Conservation (phyloP, 257 asterid species). For the Anisodus tanguticus region DNA sequence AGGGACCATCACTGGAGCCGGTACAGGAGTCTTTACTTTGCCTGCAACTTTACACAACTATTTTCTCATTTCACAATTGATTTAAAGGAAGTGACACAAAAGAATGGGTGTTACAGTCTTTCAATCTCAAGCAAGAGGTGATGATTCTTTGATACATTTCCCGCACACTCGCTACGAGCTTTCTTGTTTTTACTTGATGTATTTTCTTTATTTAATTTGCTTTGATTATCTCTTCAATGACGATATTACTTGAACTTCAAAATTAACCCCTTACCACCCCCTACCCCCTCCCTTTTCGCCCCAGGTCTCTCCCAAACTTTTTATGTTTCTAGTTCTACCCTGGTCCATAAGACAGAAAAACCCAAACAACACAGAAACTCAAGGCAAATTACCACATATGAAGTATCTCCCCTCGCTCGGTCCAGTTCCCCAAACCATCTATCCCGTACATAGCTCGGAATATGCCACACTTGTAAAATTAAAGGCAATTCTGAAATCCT, state of each 20-base stretch:
- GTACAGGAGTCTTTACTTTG: background rate
- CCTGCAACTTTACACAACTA: background rate
- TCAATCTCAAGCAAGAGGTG: slow-evolving; percentile 1
- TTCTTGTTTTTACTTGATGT: background rate
- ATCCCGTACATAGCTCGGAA: background rate
- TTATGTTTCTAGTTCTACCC: background rate
- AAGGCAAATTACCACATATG: background rate
- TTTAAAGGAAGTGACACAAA: background rate
- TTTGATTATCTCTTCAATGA: background rate
- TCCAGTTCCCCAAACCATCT: background rate
- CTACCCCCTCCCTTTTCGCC: background rate
- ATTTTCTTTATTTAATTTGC: slow-evolving; percentile 6
- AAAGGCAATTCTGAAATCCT: background rate
- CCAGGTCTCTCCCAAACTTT: background rate
- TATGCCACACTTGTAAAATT: background rate
- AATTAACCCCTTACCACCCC: background rate
- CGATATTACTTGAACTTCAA: background rate
- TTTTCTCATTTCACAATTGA: slow-evolving; percentile 1
- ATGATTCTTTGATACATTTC: background rate
- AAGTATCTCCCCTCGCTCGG: background rate
- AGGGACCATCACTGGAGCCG: background rate
- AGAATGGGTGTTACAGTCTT: background rate
- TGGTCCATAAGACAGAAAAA: background rate
- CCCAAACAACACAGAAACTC: background rate
- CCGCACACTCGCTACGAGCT: background rate